Conservation (phyloP, 345 rosid genomes). For the Aquilaria sinensis region DNA sequence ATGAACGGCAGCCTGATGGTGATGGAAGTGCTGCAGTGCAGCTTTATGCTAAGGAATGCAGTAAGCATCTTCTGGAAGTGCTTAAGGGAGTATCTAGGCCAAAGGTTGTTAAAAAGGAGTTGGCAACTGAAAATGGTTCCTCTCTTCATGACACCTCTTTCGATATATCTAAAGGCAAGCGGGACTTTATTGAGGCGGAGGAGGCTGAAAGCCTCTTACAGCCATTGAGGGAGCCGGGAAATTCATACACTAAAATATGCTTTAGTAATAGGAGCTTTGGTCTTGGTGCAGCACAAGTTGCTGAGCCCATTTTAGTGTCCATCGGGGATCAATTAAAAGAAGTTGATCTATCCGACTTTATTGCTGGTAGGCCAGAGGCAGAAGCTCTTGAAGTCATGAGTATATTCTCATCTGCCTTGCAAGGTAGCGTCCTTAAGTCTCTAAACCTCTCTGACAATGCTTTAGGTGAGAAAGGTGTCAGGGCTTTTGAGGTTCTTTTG, state of each 20-base stretch:
- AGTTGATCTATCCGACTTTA: slow-evolving; percentile 83
- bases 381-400: slow-evolving; percentile 90
- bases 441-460: slow-evolving; percentile 87
- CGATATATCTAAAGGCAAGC: slow-evolving; percentile 67
- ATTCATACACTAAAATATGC: slow-evolving; percentile 72
- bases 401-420: slow-evolving; percentile 68
- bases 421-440: slow-evolving; percentile 57
- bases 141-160: slow-evolving; percentile 38
- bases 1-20: slow-evolving; percentile 91
- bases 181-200: slow-evolving; percentile 67
- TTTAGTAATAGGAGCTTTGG: slow-evolving; percentile 92
- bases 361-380: slow-evolving; percentile 80
- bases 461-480: slow-evolving; percentile 88
- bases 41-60: slow-evolving; percentile 92
- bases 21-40: slow-evolving; percentile 94
- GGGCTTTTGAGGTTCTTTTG: slow-evolving; percentile 72
- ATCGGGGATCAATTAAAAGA: slow-evolving; percentile 71
- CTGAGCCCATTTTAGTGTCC: slow-evolving; percentile 68
- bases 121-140: slow-evolving; percentile 23
- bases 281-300: slow-evolving; percentile 67
- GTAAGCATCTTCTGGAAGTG: slow-evolving; percentile 72
- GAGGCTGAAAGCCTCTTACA: slow-evolving; percentile 75
- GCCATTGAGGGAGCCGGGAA: slow-evolving; percentile 70
- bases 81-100: slow-evolving; percentile 58
- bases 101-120: slow-evolving; percentile 23